Percentiles rank a stretch among this genome's conserved stretches.
Evolutionary conservation across 257 asterid species (phyloP).

Genomic region (Dorcoceras hygrometricum): DNA sequence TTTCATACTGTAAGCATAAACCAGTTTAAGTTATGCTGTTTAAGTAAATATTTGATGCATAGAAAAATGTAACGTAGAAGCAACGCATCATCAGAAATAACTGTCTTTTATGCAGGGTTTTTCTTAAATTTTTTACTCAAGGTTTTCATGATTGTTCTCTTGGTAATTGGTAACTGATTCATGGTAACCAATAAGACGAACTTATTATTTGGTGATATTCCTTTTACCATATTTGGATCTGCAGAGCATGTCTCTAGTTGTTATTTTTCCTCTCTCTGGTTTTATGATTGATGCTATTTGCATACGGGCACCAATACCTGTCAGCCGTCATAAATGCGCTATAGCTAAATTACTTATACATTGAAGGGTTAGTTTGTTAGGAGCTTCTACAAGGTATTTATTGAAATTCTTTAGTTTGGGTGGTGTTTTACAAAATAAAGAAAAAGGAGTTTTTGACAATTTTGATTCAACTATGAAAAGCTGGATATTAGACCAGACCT

Average conservation of each 20-base stretch:
- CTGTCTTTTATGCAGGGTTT: background rate
- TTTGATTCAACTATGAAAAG: too few relatives aligned
- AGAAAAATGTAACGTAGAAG: conserved; percentile 2
- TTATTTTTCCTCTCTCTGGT: background rate
- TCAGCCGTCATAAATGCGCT: too few relatives aligned
- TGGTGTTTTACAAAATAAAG: too few relatives aligned
- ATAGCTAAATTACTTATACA: too few relatives aligned
- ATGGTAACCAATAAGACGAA: background rate
- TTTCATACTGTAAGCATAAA: conserved; percentile 79
- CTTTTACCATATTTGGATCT: background rate
- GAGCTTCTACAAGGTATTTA: too few relatives aligned
- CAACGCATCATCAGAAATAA: background rate
- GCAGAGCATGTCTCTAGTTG: background rate
- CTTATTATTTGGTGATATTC: background rate
- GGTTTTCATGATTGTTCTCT: background rate
- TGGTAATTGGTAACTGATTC: background rate
- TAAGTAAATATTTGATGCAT: background rate
- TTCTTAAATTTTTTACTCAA: background rate
- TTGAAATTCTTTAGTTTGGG: too few relatives aligned
- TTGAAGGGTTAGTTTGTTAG: too few relatives aligned
- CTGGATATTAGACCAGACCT: too few relatives aligned
- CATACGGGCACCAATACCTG: too few relatives aligned
- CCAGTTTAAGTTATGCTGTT: conserved; percentile 11
- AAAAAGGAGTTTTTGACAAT: too few relatives aligned
- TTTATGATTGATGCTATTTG: background rate